Conservation (phyloP, 2,329 filamentous ascomycete species). For the Ophiostoma novo-ulmi region DNA sequence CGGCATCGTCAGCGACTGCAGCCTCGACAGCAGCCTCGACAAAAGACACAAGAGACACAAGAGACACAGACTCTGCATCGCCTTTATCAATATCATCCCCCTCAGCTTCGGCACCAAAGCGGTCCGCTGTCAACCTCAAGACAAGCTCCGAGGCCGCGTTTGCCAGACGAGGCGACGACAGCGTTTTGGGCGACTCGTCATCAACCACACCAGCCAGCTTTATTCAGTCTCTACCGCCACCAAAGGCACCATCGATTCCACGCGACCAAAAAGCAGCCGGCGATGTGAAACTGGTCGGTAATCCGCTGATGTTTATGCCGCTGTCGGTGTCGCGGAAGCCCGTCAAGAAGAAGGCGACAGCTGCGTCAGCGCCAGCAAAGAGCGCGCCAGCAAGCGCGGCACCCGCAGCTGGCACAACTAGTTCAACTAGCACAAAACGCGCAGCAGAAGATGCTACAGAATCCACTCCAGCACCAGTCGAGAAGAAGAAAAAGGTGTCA, state of each 20-base stretch:
- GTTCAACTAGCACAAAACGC: background rate
- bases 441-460: background rate
- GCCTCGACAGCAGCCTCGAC: constrained; percentile 28
- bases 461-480: background rate
- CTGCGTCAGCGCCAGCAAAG: constrained; percentile 24
- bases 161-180: constrained; percentile 42
- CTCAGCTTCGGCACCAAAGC: constrained; percentile 39
- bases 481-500: constrained; percentile 51
- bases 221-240: constrained; percentile 37
- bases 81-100: background rate
- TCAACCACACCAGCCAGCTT: constrained; percentile 25
- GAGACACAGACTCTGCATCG: background rate
- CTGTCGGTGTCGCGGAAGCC: constrained; percentile 75
- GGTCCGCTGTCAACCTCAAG: constrained; percentile 65
- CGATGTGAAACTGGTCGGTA: constrained; percentile 66
- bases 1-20: constrained; percentile 32
- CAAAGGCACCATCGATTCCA: constrained; percentile 46
- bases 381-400: constrained; percentile 21
- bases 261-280: constrained; percentile 54
- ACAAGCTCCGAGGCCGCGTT: constrained; percentile 82
- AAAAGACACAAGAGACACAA: background rate
- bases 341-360: constrained; percentile 33
- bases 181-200: background rate
- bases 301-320: constrained; percentile 82
- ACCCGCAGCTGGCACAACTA: background rate